Conservation (phyloP, 2,329 filamentous ascomycete genomes). For the Penicillium sp. region DNA sequence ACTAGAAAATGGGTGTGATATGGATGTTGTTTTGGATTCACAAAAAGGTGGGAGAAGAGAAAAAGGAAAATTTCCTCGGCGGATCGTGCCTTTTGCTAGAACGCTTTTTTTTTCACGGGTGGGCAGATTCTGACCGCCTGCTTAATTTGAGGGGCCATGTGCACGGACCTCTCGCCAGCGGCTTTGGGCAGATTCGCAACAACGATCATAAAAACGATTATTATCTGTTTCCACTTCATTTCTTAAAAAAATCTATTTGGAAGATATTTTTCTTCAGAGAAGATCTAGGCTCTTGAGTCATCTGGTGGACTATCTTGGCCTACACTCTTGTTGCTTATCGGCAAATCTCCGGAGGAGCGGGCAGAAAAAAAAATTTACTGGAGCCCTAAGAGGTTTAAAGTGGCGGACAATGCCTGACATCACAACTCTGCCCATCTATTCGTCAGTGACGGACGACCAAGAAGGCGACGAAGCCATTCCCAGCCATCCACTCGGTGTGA, state of each 20-base stretch:
- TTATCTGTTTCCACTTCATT: not conserved
- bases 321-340: constrained; percentile 5
- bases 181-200: not conserved
- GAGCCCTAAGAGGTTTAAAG: constrained; percentile 16
- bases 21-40: constrained; percentile 17
- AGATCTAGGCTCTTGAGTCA: too few species aligned
- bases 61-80: constrained; percentile 22
- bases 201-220: too few species aligned
- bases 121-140: constrained; percentile 16
- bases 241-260: constrained; percentile 1
- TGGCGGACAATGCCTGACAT: constrained; percentile 30
- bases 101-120: constrained; percentile 18
- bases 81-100: constrained; percentile 18
- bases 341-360: constrained; percentile 3
- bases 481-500: constrained; percentile 74
- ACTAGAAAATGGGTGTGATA: constrained; percentile 21
- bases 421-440: constrained; percentile 23
- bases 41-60: constrained; percentile 20
- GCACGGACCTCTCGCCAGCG: constrained; percentile 16
- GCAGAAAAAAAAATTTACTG: constrained; percentile 15
- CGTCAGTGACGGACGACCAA: constrained; percentile 14
- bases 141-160: constrained; percentile 1
- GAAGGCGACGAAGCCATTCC: constrained; percentile 53
- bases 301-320: not conserved
- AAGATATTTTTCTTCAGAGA: constrained; percentile 3